phyloP scores from a whole-genome alignment of 2,329 filamentous ascomycete genomes.

The Venturia aucupariae region DNA sequence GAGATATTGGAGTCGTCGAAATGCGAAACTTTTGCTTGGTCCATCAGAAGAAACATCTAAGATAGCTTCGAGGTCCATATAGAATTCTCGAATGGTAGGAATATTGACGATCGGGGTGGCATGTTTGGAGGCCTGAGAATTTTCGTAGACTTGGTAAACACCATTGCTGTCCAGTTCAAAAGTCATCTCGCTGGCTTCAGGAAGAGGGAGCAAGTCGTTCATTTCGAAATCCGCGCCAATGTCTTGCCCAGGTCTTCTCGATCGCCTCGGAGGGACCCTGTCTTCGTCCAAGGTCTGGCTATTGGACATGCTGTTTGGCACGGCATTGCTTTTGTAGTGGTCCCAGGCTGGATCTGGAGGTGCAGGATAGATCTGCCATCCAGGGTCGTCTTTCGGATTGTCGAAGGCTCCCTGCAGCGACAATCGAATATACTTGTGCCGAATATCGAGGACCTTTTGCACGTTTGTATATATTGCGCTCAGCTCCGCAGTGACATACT shows the following conservation, averaged over 20 bases:
- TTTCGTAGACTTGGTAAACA: conserved; percentile 88
- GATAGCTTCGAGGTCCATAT: conserved; percentile 84
- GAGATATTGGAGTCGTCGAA: conserved; percentile 84
- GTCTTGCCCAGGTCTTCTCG: conserved; percentile 75
- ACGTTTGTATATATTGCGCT: conserved; percentile 83
- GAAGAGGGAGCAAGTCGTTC: conserved; percentile 65
- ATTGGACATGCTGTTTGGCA: conserved; percentile 25
- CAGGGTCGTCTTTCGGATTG: conserved; percentile 76
- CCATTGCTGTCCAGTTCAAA: conserved; percentile 75
- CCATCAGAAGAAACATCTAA: conserved; percentile 88
- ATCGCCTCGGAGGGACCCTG: conserved; percentile 20
- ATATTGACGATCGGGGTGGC: conserved; percentile 67
- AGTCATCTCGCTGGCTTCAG: conserved; percentile 58
- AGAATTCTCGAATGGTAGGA: conserved; percentile 91
- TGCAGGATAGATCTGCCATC: conserved; percentile 83
- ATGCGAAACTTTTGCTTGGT: conserved; percentile 94
- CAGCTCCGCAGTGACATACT: conserved; percentile 75
- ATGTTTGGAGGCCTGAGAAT: conserved; percentile 41
- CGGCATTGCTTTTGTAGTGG: conserved; percentile 41
- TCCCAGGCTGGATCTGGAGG: conserved; percentile 89
- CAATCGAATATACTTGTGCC: conserved; percentile 78
- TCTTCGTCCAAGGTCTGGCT: conserved; percentile 26
- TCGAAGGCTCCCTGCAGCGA: conserved; percentile 75
- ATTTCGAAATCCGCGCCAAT: conserved; percentile 90
- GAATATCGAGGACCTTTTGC: conserved; percentile 76